Percentiles rank a stretch among this genome's conserved stretches.
These are phyloP conservation scores for Hypericum androsaemum DNA, from an alignment of 345 rosid species.

Conservation along the genomic window DNA sequence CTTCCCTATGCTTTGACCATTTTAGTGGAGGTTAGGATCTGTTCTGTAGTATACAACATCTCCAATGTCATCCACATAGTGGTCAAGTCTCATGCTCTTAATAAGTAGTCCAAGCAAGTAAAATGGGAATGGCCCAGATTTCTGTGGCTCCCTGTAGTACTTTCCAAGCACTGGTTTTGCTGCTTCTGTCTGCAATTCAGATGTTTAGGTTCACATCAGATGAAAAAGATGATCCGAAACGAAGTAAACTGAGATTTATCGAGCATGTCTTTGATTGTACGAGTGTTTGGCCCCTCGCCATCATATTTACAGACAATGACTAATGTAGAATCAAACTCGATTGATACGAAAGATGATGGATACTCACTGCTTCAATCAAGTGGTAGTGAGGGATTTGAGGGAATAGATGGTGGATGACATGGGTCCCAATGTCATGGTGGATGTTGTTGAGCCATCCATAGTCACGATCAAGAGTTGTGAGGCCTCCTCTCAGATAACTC, in stretches of 20 bases:
- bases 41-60: constrained; percentile 6
- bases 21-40: constrained; percentile 1
- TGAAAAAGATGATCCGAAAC: too few species aligned
- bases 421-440: constrained; percentile 10
- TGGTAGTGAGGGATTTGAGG: constrained; percentile 11
- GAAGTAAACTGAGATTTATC: too few species aligned
- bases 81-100: constrained; percentile 4
- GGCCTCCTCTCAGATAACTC: constrained; percentile 7
- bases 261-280: too few species aligned
- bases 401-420: constrained; percentile 9
- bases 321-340: too few species aligned
- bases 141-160: constrained; percentile 6
- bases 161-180: constrained; percentile 8
- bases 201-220: background rate
- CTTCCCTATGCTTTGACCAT: too few species aligned
- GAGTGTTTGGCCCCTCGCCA: too few species aligned
- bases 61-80: constrained; percentile 8
- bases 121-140: constrained; percentile 2
- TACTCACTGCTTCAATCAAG: constrained; percentile 9
- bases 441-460: constrained; percentile 7
- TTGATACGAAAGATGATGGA: background rate
- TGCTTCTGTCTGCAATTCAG: constrained; percentile 4
- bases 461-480: constrained; percentile 6
- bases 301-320: too few species aligned
- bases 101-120: background rate